Evolutionary conservation across 805 yeast genomes (phyloP), one percentile per base, ranked within the genome.

Genomic region (Groenewaldozyma tartarivorans): DNA sequence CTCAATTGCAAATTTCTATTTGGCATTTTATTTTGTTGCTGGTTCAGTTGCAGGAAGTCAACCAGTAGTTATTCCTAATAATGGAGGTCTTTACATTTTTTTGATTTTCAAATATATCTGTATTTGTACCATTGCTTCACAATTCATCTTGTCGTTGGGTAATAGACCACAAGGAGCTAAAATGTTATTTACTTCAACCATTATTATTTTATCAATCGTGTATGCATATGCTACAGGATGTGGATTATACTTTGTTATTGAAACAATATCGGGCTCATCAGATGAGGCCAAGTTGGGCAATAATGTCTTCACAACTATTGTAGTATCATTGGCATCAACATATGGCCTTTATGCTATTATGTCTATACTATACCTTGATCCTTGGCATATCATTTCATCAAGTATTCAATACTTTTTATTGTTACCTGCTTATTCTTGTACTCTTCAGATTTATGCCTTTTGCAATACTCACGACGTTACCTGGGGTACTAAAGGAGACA

Each of bases 401-500:
- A 78, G 94, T 0, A 41, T 78, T 4, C 98, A 90, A 60, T 90
- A 92, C 67, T 83, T 90, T 63, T 59, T 88, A 49, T 72, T 92
- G 70, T 69, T 90, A 40, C 97, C 98, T 20, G 80, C 94, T 0
- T 90, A 87, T 59, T 82, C 94, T 3, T 85, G 95, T 64, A 80
- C 95, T 2, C 67, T 90, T 43, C 96, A 90, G 63, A 87, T 92
- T 44, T 90, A 87, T 65, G 96, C 98, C 1, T 87, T 90, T 63
- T 90, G 98, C 67, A 90, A 90, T 60, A 90, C 96, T 2, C 97
- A 90, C 63, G 98, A 90, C 68, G 95, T 92, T 38, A 83, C 96
- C 0, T 90, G 98, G 98, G 98, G 98, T 63, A 90, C 98, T 2
- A 90, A 90, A 59, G 98, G 98, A 50, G 96, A 88, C 46, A 82